Evolutionary conservation across 108 stramenopile species (phyloP), one percentile per base, ranked within the genome.

Genomic region (Cyclotella sp.): DNA sequence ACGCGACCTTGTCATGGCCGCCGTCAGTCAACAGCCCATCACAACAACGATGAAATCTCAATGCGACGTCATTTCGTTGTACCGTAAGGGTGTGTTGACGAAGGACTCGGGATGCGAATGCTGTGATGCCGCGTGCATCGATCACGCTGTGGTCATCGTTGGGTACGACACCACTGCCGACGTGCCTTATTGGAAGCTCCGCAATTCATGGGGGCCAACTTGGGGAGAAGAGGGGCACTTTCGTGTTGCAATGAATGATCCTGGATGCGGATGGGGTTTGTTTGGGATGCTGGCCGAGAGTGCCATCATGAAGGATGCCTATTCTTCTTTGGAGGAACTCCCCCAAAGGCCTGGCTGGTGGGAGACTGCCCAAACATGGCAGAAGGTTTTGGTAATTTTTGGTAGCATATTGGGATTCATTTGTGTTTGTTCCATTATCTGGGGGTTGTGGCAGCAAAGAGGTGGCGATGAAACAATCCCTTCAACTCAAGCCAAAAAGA

Each of bases 131-230:
- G 44, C 66, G 10, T 87, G 85, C 55, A 81, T 91, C 27, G 92
- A 97, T 75, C 96, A 97, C 75, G 91, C 92, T 26, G 90, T 97
- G 14, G 77, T 97, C 28, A 83, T 90, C 69, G 94, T 95, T 18
- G 96, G 96, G 0, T 97, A 91, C 72, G 82, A 92, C 54, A 83
- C 86, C 43, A 61, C 61, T 18, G 69, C 63, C n/a, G 49, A 68
- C 27, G 61, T 70, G 7, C 89, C 89, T 0, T 92, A 84, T 49
- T 89, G 89, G 87, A 86, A 72, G 43, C 45, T 91, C 0, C 79
- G 88, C 34, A 89, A 91, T 54, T 60, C 51, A 13, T 84, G 81
- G 79, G 82, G 69, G 11, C 7, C 55, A 1, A 68, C 21, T 11
- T 88, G 85, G 85, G 88, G 87, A 16, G 89, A 87, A 76, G 84